phyloP scores from a whole-genome alignment of 306 rosid genomes.

The Clitoria ternatea region DNA sequence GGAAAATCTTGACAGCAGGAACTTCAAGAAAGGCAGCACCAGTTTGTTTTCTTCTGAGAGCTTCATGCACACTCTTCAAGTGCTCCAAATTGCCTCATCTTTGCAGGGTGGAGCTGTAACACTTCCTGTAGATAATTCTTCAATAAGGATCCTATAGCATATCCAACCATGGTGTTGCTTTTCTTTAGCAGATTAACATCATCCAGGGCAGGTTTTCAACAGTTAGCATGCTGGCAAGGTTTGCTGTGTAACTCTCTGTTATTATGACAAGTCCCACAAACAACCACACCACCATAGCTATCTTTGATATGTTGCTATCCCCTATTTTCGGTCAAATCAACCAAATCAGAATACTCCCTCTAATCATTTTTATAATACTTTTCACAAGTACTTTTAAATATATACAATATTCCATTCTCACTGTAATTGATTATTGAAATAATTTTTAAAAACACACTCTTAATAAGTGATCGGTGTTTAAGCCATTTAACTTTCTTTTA shows the following conservation, averaged over 20 bases:
- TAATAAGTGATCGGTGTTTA: too few species aligned
- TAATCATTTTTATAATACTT: too few species aligned
- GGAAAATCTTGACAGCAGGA: conserved; percentile 41
- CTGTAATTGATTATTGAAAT: too few species aligned
- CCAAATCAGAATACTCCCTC: not conserved
- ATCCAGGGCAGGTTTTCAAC: conserved; percentile 36
- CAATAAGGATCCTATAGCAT: conserved; percentile 33
- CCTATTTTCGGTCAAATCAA: conserved; percentile 19
- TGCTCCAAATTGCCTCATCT: conserved; percentile 18
- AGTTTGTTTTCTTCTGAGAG: conserved; percentile 37
- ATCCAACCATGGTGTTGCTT: conserved; percentile 34
- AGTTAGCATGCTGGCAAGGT: conserved; percentile 49
- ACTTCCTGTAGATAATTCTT: conserved; percentile 22
- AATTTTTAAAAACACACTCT: too few species aligned
- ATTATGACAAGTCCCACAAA: conserved; percentile 45
- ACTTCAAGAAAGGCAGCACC: conserved; percentile 43
- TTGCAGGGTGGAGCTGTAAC: not conserved
- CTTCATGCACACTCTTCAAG: conserved; percentile 33
- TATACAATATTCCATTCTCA: too few species aligned
- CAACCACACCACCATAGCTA: conserved; percentile 50
- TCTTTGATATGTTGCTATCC: conserved; percentile 36
- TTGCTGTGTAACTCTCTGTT: conserved; percentile 48
- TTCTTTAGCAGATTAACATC: conserved; percentile 26
- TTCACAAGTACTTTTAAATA: too few species aligned
- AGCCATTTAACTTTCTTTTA: too few species aligned